These are phyloP conservation scores for Rosa hybrid DNA, from an alignment of 331 rosid genomes.

Conservation along the genomic window DNA sequence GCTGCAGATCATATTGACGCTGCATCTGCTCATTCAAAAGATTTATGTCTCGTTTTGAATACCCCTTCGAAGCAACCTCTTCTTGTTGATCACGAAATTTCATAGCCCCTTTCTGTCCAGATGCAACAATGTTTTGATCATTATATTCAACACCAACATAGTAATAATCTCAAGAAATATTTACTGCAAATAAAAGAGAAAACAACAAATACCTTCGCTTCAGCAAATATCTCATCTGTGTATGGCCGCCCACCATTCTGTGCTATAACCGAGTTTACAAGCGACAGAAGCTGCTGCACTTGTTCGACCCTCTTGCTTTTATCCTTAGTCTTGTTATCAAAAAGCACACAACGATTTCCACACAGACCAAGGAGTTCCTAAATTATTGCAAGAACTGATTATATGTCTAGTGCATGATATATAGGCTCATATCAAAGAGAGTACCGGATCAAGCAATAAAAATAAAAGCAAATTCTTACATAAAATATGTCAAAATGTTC, in stretches of 20 bases:
- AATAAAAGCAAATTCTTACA: neutral
- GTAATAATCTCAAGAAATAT: neutral
- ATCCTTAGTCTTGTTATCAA: conserved; percentile 86
- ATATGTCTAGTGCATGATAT: conserved; percentile 4
- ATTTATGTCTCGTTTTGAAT: conserved; percentile 40
- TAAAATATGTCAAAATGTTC: too few species aligned
- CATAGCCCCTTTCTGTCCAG: conserved; percentile 28
- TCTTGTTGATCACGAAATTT: conserved; percentile 49
- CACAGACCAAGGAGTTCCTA: conserved; percentile 70
- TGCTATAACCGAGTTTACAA: conserved; percentile 49
- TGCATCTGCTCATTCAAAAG: conserved; percentile 58
- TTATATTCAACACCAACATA: neutral
- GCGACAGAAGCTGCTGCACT: conserved; percentile 61
- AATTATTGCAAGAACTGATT: conserved; percentile 15
- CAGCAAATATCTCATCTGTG: conserved; percentile 66
- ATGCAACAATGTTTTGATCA: conserved; percentile 23
- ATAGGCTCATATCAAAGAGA: neutral
- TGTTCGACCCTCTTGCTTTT: conserved; percentile 53
- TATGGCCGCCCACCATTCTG: conserved; percentile 70
- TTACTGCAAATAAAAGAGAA: conserved; percentile 7
- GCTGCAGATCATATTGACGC: conserved; percentile 62
- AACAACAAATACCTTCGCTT: conserved; percentile 56
- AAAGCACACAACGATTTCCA: conserved; percentile 66
- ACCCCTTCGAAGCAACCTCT: conserved; percentile 56
- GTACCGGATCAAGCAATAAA: neutral